Evolutionary conservation across 345 rosid species (phyloP).

Genomic region (Turnera subulata): DNA sequence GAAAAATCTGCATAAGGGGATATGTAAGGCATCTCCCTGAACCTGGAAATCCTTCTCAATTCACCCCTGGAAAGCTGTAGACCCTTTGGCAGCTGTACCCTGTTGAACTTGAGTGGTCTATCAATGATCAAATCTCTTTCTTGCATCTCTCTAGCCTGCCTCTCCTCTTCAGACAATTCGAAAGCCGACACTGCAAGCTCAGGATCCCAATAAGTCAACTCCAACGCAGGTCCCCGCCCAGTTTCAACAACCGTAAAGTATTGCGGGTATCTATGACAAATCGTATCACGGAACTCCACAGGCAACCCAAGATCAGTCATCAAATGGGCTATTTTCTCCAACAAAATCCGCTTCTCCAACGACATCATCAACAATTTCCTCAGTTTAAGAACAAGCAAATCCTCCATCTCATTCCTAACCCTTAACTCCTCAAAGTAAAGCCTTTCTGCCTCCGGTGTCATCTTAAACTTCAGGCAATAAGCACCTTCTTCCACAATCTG

Average conservation of each 20-base stretch:
- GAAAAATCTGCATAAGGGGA: constrained; percentile 92
- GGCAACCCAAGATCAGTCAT: constrained; percentile 88
- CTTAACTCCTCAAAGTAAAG: constrained; percentile 80
- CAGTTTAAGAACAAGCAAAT: constrained; percentile 63
- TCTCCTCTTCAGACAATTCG: constrained; percentile 82
- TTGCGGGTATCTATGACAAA: constrained; percentile 81
- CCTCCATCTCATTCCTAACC: constrained; percentile 80
- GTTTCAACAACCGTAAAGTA: constrained; percentile 83
- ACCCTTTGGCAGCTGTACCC: constrained; percentile 85
- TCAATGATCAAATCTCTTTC: constrained; percentile 76
- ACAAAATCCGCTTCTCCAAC: constrained; percentile 61
- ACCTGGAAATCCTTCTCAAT: constrained; percentile 64
- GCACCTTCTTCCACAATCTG: constrained; percentile 88
- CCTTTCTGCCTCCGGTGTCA: constrained; percentile 85
- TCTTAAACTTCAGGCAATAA: constrained; percentile 57
- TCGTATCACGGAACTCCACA: constrained; percentile 72
- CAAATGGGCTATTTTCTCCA: constrained; percentile 84
- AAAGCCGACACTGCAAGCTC: constrained; percentile 89
- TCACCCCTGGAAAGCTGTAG: constrained; percentile 80
- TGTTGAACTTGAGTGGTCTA: constrained; percentile 73
- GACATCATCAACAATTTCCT: constrained; percentile 97
- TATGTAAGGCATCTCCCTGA: constrained; percentile 73
- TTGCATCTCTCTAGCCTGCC: constrained; percentile 42
- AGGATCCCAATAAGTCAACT: constrained; percentile 91
- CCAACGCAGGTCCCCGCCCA: constrained; percentile 76